Conservation (phyloP, 1,284 basidiomycete species). For the Cystobasidiaceae sp. region DNA sequence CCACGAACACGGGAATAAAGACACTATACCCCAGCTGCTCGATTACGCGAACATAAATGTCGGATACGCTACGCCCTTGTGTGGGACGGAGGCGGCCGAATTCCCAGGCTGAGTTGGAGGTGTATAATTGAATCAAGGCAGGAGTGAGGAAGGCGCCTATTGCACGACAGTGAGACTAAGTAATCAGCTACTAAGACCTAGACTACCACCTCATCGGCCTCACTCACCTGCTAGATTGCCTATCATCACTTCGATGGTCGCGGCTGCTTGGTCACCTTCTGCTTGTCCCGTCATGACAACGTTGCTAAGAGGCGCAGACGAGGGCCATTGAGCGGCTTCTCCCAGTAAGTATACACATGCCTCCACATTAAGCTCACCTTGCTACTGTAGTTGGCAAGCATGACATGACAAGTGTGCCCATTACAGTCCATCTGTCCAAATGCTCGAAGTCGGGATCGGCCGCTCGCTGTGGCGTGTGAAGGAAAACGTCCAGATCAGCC, state of each 20-base stretch:
- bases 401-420: constrained; percentile 43
- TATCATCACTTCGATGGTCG: constrained; percentile 38
- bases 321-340: too few species aligned
- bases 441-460: constrained; percentile 34
- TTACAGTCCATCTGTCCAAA: constrained; percentile 40
- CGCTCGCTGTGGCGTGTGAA: constrained; percentile 39
- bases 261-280: constrained; percentile 38
- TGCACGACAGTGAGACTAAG: not conserved
- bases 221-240: constrained; percentile 40
- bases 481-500: constrained; percentile 23
- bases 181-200: constrained; percentile 2
- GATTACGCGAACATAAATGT: constrained; percentile 43
- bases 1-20: constrained; percentile 44
- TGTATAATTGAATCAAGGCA: constrained; percentile 43
- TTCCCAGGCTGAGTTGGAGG: constrained; percentile 38
- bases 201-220: constrained; percentile 34
- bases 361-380: constrained; percentile 38
- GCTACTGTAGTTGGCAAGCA: constrained; percentile 41
- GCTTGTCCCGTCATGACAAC: constrained; percentile 46
- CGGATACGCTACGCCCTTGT: constrained; percentile 39
- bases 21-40: constrained; percentile 43
- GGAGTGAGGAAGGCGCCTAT: constrained; percentile 45
- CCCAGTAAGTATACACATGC: constrained; percentile 37
- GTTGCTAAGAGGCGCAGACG: constrained; percentile 34
- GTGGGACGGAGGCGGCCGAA: constrained; percentile 42